Percentiles rank a stretch among this genome's conserved stretches.
Evolutionary conservation across 2,329 filamentous ascomycete species (phyloP).

Genomic region (Venturia effusa): DNA sequence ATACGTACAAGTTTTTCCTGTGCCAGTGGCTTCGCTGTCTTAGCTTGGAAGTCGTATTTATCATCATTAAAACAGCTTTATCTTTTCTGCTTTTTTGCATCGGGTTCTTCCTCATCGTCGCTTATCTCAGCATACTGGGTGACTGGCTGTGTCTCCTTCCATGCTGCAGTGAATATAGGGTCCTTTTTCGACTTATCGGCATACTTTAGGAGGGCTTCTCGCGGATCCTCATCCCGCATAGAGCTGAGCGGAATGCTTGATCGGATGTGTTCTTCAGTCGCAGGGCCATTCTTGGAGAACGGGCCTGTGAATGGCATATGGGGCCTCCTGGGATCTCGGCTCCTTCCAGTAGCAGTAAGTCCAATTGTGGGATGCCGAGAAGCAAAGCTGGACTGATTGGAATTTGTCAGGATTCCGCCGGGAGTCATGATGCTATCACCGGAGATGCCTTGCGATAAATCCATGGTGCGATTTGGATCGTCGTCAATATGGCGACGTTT

Average conservation of each 20-base stretch:
- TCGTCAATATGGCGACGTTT: slow-evolving; percentile 96
- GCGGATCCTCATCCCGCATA: slow-evolving; percentile 93
- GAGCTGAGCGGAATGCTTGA: slow-evolving; percentile 80
- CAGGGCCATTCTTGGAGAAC: slow-evolving; percentile 76
- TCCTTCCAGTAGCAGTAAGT: slow-evolving; percentile 65
- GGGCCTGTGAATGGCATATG: slow-evolving; percentile 76
- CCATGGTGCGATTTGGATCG: slow-evolving; percentile 75
- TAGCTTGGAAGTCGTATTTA: background rate
- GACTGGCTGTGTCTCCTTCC: slow-evolving; percentile 83
- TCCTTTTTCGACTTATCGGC: slow-evolving; percentile 87
- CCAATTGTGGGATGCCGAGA: slow-evolving; percentile 59
- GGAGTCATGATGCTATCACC: slow-evolving; percentile 65
- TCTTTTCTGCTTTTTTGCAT: slow-evolving; percentile 35
- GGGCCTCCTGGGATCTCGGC: slow-evolving; percentile 72
- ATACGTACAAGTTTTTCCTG: background rate
- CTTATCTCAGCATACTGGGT: slow-evolving; percentile 84
- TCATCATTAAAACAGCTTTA: background rate
- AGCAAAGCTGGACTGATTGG: slow-evolving; percentile 37
- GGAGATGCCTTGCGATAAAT: slow-evolving; percentile 69
- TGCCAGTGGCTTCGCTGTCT: background rate
- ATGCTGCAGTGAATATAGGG: slow-evolving; percentile 88
- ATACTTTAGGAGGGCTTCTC: slow-evolving; percentile 90
- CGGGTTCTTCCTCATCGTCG: slow-evolving; percentile 71
- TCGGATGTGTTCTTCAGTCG: slow-evolving; percentile 78
- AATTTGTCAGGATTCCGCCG: slow-evolving; percentile 44